Base-by-base conservation (phyloP, 257 asterid species). In the Thymus quinquecostatus region DNA sequence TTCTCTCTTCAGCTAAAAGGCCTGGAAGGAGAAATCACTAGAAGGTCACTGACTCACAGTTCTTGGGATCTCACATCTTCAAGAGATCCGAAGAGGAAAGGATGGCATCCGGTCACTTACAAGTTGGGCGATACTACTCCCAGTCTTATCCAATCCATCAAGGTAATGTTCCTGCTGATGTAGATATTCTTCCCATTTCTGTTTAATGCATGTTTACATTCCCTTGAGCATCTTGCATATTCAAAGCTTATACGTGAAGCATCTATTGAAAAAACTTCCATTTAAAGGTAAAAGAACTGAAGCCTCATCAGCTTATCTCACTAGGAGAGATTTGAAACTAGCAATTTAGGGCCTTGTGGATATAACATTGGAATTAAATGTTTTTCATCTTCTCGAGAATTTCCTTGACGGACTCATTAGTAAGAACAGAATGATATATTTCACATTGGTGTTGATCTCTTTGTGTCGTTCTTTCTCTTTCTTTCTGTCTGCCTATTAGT, bases 41-140 rank as follows among this genome's bases (percentile, higher is more conserved):
- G 95, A 81, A 88, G 99, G 82, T 86, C 98, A 10, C 63, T 95
- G 79, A 89, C 96, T 75, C 98, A 95, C 82, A 89, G 96, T 71
- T 76, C 96, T 40, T 95, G 99, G 99, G 96, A 89, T 81, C 85
- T 84, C 74, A 71, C 89, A 68, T 78, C 97, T 33, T 83, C 94
- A 28, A 78, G 81, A 80, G 90, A 84, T 67, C 92, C 80, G 76
- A 80, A 89, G 38, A 82, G 97, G 66, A 86, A 77, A 82, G 97
- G 98, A 70, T 95, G 99, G 99, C 99, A 95, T 87, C 99, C 98
- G n/a, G 71, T 78, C 78, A 88, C 97, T 63, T 95, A 92, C 86
- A 95, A 92, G 81, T 82, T 92, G 84, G 89, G 75, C 6, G 99
- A 95, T 80, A 93, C 98, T 41, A 89, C 90, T 65, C 81, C 96